Conservation (phyloP, 805 yeast species). For the Saccharomycopsis fibuligera region DNA sequence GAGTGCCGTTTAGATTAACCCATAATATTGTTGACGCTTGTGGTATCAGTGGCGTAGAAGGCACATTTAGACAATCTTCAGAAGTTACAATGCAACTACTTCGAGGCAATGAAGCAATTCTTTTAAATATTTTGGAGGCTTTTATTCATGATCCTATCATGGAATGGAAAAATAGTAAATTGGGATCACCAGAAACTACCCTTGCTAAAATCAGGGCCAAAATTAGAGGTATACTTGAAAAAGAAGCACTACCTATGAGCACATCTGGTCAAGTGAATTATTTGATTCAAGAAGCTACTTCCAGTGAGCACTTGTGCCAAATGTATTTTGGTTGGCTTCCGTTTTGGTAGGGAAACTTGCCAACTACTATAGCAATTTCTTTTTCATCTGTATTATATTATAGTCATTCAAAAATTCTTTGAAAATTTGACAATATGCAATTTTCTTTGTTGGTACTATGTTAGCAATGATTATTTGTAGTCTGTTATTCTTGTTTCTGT, state of each 20-base stretch:
- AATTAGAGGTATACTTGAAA: constrained; percentile 74
- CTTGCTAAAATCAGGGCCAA: constrained; percentile 68
- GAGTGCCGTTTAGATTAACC: constrained; percentile 90
- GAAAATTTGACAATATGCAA: no score
- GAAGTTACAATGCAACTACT: constrained; percentile 75
- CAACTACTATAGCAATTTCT: no score
- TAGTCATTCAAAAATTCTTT: no score
- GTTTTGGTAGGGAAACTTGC: constrained; percentile 51
- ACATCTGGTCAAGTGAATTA: constrained; percentile 91
- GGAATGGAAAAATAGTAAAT: constrained; percentile 51
- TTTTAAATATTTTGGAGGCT: constrained; percentile 88
- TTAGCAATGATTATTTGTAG: no score
- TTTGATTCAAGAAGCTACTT: constrained; percentile 74
- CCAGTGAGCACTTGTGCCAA: constrained; percentile 59
- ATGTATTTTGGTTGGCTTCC: constrained; percentile 97
- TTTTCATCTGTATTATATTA: no score
- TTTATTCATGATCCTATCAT: constrained; percentile 88
- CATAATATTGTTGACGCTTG: constrained; percentile 80
- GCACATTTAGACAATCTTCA: constrained; percentile 76
- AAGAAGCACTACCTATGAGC: constrained; percentile 72
- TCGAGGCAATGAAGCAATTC: constrained; percentile 70
- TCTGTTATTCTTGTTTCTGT: no score
- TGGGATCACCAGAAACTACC: constrained; percentile 54
- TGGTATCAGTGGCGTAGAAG: constrained; percentile 86
- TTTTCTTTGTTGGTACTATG: no score